phyloP scores from a whole-genome alignment of 495 filamentous ascomycete species.

The Neurospora sp. region DNA sequence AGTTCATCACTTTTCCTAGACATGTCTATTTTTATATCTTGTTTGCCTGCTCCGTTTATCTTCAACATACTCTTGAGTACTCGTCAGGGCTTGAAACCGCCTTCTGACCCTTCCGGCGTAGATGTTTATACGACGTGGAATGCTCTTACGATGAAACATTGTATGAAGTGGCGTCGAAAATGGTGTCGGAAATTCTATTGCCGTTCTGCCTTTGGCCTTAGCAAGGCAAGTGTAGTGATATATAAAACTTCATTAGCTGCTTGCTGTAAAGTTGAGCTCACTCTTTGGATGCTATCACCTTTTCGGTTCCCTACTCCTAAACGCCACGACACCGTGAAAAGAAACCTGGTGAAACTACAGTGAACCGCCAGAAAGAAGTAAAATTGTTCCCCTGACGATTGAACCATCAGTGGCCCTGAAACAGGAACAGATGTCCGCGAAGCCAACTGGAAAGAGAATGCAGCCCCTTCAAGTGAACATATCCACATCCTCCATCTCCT shows the following conservation, averaged over 20 bases:
- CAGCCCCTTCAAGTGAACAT: neutral
- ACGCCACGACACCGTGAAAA: neutral
- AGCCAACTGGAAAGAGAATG: neutral
- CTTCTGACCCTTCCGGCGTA: too few species aligned
- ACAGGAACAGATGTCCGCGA: neutral
- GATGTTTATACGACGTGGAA: too few species aligned
- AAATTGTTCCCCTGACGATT: neutral
- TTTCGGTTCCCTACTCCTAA: neutral
- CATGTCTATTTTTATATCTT: neutral
- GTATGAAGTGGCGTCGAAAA: neutral
- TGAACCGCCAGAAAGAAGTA: neutral
- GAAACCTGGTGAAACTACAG: neutral
- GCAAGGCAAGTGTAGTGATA: neutral
- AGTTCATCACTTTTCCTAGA: neutral
- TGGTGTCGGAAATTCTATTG: neutral
- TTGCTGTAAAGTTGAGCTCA: neutral
- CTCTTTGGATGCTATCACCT: neutral
- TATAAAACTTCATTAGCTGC: neutral
- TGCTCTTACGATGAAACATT: neutral
- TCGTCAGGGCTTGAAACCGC: too few species aligned
- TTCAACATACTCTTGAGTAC: too few species aligned
- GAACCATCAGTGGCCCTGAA: neutral
- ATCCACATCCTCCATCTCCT: conserved; percentile 40
- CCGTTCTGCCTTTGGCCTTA: neutral
- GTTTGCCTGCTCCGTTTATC: neutral